phyloP scores from a whole-genome alignment of 495 filamentous ascomycete species.

The Penicillium waksmanii region DNA sequence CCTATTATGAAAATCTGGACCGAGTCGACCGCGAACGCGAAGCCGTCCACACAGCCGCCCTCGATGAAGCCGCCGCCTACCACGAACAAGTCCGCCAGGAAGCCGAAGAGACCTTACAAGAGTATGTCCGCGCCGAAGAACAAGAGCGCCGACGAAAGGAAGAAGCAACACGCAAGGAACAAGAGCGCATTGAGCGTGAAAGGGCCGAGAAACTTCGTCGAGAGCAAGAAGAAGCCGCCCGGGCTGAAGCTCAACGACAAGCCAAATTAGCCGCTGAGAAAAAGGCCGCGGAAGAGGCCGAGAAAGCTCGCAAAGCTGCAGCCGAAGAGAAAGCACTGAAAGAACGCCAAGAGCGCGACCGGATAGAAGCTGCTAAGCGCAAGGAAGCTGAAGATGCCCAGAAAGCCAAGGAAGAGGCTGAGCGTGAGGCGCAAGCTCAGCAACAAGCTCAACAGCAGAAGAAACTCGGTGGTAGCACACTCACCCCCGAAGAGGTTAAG shows the following conservation, averaged over 20 bases:
- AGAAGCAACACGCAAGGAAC: conserved; percentile 40
- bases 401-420: conserved; percentile 40
- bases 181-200: conserved; percentile 43
- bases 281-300: conserved; percentile 41
- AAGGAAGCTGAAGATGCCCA: conserved; percentile 41
- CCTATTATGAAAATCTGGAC: conserved; percentile 51
- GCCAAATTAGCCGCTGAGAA: conserved; percentile 46
- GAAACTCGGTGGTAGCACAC: conserved; percentile 29
- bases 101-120: conserved; percentile 51
- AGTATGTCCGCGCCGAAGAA: conserved; percentile 42
- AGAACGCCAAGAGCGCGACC: conserved; percentile 52
- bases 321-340: conserved; percentile 58
- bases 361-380: conserved; percentile 43
- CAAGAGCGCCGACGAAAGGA: conserved; percentile 38
- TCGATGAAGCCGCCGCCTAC: conserved; percentile 62
- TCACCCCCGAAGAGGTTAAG: conserved; percentile 40
- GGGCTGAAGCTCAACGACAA: conserved; percentile 48
- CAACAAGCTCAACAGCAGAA: conserved; percentile 32
- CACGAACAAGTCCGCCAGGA: conserved; percentile 67
- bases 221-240: conserved; percentile 43
- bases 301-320: conserved; percentile 45
- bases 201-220: conserved; percentile 39
- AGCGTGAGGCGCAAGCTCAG: conserved; percentile 34
- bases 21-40: conserved; percentile 46
- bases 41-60: conserved; percentile 58